Evolutionary conservation across 805 yeast species (phyloP), one percentile per base, ranked within the genome.

Genomic region (Starmerella tilneyi): DNA sequence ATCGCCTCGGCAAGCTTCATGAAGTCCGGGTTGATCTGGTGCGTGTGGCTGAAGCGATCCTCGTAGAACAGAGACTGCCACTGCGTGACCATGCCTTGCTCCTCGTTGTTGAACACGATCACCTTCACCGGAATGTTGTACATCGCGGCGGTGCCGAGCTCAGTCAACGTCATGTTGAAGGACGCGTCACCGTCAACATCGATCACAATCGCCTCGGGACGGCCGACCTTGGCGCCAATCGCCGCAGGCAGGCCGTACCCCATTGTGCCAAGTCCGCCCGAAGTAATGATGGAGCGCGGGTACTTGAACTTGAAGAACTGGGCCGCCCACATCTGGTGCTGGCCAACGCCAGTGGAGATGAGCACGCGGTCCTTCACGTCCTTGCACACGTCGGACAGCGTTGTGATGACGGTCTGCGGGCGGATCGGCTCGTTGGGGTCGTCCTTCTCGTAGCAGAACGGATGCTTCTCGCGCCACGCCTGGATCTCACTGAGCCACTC

Each of bases 301-400:
- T 75, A 69, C 50, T 79, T 81, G 95, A 96, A 89, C 43, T 86
- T 77, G 78, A 83, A 88, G 67, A 86, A 88, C 70, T 92, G 98
- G 23, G 97, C 97, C 30, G 97, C 94, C 98, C 98, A 89, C 98
- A 89, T 89, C 72, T 89, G 98, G 74, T 89, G 98, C 73, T 92
- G 98, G 50, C 98, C 98, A 43, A 92, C 97, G 73, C 98, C 98
- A 29, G 98, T 92, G 44, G 97, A 82, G 57, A 89, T 81, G 57
- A 88, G 76, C 48, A 84, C 86, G 56, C 83, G 88, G 60, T 76
- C 83, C 57, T 65, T 64, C 52, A 71, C 71, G 45, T 74, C 72
- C 44, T 69, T 74, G 26, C 86, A 79, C 56, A 86, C 79, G 51
- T 76, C 73, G 3, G 92, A 76, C 46, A 92, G 73, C 65, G 84